Evolutionary conservation across 2,329 filamentous ascomycete genomes (phyloP).

Genomic region (Pseudogymnoascus sp.): DNA sequence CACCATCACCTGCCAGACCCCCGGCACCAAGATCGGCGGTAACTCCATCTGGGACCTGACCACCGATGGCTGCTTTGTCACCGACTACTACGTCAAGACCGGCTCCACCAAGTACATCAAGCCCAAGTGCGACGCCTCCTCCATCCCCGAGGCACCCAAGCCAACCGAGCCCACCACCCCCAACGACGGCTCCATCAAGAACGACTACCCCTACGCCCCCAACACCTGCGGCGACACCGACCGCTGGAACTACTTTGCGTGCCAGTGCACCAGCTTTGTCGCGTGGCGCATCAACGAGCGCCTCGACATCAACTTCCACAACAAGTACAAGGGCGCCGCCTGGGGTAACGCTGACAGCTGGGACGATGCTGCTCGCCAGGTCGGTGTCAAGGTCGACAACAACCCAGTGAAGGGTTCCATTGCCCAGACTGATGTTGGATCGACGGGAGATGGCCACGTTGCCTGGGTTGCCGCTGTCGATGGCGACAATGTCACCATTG

Average conservation of each 20-base stretch:
- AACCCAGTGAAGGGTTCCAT: neutral
- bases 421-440: neutral
- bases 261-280: constrained; percentile 15
- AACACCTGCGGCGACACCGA: constrained; percentile 11
- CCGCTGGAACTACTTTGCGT: constrained; percentile 13
- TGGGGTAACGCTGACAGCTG: constrained; percentile 10
- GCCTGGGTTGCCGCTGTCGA: neutral
- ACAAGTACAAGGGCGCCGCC: constrained; percentile 10
- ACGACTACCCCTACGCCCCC: constrained; percentile 11
- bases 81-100: constrained; percentile 26
- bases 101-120: constrained; percentile 10
- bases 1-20: constrained; percentile 13
- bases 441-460: neutral
- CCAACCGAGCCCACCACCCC: neutral
- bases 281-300: constrained; percentile 13
- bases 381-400: neutral
- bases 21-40: constrained; percentile 15
- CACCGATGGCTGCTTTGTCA: constrained; percentile 23
- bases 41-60: constrained; percentile 25
- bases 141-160: neutral
- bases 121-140: neutral
- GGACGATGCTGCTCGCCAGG: neutral
- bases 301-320: constrained; percentile 11
- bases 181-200: constrained; percentile 1
- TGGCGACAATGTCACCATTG: neutral